Percentiles rank a stretch among this genome's conserved stretches.
Evolutionary conservation across 2,329 filamentous ascomycete genomes (phyloP).

Genomic region (Hirsutella minnesotensis): DNA sequence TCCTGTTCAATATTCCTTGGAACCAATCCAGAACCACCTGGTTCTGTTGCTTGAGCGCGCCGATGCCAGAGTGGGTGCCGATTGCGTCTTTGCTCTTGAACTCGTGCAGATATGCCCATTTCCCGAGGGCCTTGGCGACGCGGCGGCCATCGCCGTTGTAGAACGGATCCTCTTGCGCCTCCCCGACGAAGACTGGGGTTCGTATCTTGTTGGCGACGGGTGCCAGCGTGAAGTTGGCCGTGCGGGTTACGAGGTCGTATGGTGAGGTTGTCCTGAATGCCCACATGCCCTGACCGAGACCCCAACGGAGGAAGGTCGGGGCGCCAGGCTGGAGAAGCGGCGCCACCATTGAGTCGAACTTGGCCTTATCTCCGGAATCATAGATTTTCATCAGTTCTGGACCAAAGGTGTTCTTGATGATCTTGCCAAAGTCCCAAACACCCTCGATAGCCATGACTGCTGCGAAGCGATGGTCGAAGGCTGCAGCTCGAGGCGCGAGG

Average conservation of each 20-base stretch:
- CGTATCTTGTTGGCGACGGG: slow-evolving; percentile 9
- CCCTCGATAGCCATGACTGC: slow-evolving; percentile 27
- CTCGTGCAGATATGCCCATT: slow-evolving; percentile 4
- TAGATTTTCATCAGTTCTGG: slow-evolving; percentile 3
- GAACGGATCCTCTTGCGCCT: slow-evolving; percentile 11
- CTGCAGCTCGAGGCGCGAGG: slow-evolving; percentile 26
- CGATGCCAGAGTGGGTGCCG: slow-evolving; percentile 8
- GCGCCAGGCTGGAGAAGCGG: background rate
- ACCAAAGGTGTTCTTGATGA: slow-evolving; percentile 2
- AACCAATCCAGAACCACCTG: slow-evolving; percentile 11
- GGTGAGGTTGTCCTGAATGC: slow-evolving; percentile 13
- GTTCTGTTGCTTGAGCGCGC: slow-evolving; percentile 8
- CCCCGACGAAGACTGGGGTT: slow-evolving; percentile 12
- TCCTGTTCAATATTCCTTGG: background rate
- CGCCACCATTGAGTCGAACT: background rate
- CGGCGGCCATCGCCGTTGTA: slow-evolving; percentile 7
- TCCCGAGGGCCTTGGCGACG: slow-evolving; percentile 6
- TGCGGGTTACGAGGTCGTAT: slow-evolving; percentile 9
- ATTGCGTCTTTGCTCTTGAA: slow-evolving; percentile 5
- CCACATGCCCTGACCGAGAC: slow-evolving; percentile 14
- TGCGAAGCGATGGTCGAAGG: slow-evolving; percentile 29
- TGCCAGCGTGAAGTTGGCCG: slow-evolving; percentile 9
- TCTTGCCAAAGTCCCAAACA: slow-evolving; percentile 18
- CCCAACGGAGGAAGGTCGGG: slow-evolving; percentile 10
- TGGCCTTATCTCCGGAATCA: slow-evolving; percentile 5